Evolutionary conservation across 768 basidiomycete genomes (phyloP), one percentile per base, ranked within the genome.

Genomic region (Chiua virens): DNA sequence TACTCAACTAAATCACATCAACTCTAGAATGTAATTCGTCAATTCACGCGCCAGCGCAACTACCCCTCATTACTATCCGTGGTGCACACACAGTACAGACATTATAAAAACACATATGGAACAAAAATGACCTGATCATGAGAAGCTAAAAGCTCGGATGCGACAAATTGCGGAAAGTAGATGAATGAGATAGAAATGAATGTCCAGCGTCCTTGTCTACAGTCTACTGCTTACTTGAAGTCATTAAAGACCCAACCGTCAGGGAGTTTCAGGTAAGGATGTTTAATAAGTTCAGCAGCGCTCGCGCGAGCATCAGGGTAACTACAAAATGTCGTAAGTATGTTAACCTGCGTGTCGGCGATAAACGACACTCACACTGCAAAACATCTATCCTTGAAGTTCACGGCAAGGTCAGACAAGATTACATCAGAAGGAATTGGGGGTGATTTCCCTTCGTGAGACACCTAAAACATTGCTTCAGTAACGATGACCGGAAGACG

Each of bases 381-480:
- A 64, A 98, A 93, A 70, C 97, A 98, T 63, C 83, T 85, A 45
- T 76, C 75, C 59, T 96, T 79, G 71, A 99, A 97, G 65, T 96
- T 89, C 55, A 88, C 79, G 10, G 89, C 95, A 43, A 85, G 76
- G 22, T 79, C 73, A 18, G 89, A 86, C 45, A 98, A 71, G 3
- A 79, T 71, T 43, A 98, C 82, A 49, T 91, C 89, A 17, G 85
- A 79, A 3, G 96, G 97, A 6, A 99, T 80, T 4, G 96, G 95
- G 9, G 97, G 97, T 23, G 88, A 85, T 55, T 83, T 79, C 59
- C 89, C 85, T 49, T 87, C 85, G 60, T 89, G 85, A 58, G 91
- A 95, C 35, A 97, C 78, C 93, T 96, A 59, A 17, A n/a, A 18
- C 38, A 37, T 44, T 34, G 51, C 49, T 22, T 38, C n/a, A 36